Evolutionary conservation across 2,329 filamentous ascomycete genomes (phyloP).

Genomic region (Fusarium citri): DNA sequence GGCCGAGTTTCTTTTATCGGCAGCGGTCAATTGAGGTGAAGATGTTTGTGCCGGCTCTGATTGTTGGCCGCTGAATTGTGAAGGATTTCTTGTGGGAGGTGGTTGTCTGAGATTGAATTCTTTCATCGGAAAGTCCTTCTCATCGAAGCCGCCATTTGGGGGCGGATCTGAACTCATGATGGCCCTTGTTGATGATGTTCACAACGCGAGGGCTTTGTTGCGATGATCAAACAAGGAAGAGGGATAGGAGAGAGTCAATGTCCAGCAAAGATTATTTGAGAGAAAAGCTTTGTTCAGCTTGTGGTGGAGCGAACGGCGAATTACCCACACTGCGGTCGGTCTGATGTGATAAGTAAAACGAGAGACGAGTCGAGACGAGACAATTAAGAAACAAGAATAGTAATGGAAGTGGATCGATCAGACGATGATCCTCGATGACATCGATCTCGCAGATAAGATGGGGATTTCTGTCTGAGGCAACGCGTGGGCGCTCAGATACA

Average conservation of each 20-base stretch:
- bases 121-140: slow-evolving; percentile 18
- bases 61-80: slow-evolving; percentile 21
- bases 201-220: slow-evolving; percentile 1
- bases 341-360: slow-evolving; percentile 26
- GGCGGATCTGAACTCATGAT: slow-evolving; percentile 38
- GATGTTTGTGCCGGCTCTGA: slow-evolving; percentile 3
- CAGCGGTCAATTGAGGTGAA: slow-evolving; percentile 4
- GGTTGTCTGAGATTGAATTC: slow-evolving; percentile 36
- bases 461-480: slow-evolving; percentile 9
- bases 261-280: slow-evolving; percentile 4
- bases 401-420: slow-evolving; percentile 35
- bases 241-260: neutral
- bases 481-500: slow-evolving; percentile 11
- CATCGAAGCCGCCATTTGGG: slow-evolving; percentile 22
- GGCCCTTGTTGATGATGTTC: slow-evolving; percentile 7
- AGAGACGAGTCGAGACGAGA: slow-evolving; percentile 14
- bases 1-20: slow-evolving; percentile 41
- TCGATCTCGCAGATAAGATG: slow-evolving; percentile 23
- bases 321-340: slow-evolving; percentile 19
- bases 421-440: slow-evolving; percentile 30
- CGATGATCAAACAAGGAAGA: neutral
- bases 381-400: slow-evolving; percentile 5
- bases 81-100: slow-evolving; percentile 31
- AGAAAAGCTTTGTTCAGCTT: neutral
- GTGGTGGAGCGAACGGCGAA: slow-evolving; percentile 32